Evolutionary conservation across 306 rosid genomes (phyloP).

Genomic region (Cucumis hystrix): DNA sequence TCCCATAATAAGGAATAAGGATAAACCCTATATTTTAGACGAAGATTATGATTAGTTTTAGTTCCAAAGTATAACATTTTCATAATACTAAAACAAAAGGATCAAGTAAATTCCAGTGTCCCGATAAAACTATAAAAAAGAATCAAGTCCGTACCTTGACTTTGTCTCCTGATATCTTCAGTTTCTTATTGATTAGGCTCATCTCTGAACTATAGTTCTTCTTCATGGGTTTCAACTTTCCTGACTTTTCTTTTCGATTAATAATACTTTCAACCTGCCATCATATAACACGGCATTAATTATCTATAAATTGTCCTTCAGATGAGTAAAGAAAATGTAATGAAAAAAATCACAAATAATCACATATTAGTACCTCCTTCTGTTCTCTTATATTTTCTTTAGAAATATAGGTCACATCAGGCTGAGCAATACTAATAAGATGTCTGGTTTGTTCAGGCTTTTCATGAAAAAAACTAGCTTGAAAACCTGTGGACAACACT

Average conservation of each 20-base stretch:
- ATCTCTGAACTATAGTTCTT: slow-evolving; percentile 34
- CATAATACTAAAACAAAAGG: background rate
- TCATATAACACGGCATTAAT: slow-evolving; percentile 2
- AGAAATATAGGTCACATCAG: slow-evolving; percentile 40
- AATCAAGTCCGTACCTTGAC: slow-evolving; percentile 48
- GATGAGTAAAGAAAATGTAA: background rate
- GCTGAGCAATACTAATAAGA: slow-evolving; percentile 25
- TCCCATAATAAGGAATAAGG: background rate
- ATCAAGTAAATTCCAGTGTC: background rate
- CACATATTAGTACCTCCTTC: slow-evolving; percentile 40
- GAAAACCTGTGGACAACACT: slow-evolving; percentile 27
- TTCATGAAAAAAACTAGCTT: slow-evolving; percentile 32
- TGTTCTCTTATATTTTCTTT: slow-evolving; percentile 41
- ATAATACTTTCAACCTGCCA: slow-evolving; percentile 51
- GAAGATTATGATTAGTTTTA: background rate
- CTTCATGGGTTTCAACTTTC: slow-evolving; percentile 50
- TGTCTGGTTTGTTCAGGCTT: slow-evolving; percentile 44
- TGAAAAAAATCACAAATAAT: background rate
- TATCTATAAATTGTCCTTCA: background rate
- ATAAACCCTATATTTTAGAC: background rate
- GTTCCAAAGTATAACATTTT: background rate
- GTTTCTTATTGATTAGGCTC: slow-evolving; percentile 50
- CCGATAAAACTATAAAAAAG: background rate
- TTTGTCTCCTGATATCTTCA: slow-evolving; percentile 74
- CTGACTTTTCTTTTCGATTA: slow-evolving; percentile 39